Evolutionary conservation across 495 filamentous ascomycete species (phyloP).

Genomic region (Extremus antarcticus): DNA sequence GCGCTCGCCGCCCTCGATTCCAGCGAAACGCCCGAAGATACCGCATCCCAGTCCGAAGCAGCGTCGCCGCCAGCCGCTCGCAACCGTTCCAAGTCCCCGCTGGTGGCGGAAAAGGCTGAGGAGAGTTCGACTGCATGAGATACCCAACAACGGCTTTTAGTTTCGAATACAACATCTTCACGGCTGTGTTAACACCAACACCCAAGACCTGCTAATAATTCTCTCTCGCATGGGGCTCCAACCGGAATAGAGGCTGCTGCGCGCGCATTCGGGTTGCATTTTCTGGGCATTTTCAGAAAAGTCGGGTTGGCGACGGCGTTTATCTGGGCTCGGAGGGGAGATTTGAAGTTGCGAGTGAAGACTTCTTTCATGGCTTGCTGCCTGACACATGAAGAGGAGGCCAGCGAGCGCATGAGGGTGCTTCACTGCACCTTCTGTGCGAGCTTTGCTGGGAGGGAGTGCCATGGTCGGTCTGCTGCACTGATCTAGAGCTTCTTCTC

Average conservation of each 20-base stretch:
- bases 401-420: too few relatives aligned
- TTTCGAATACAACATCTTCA: conserved; percentile 2
- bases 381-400: too few relatives aligned
- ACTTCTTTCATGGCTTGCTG: too few relatives aligned
- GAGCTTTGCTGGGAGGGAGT: too few relatives aligned
- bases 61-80: conserved; percentile 14
- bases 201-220: conserved; percentile 3
- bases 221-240: not conserved
- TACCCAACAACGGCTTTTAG: not conserved
- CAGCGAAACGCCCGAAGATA: conserved; percentile 9
- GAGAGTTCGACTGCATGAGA: conserved; percentile 7
- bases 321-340: not conserved
- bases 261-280: not conserved
- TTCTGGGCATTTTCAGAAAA: not conserved
- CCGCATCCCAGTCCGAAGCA: conserved; percentile 7
- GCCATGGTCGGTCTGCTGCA: too few relatives aligned
- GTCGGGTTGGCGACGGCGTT: not conserved
- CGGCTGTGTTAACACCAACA: conserved; percentile 12
- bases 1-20: conserved; percentile 20
- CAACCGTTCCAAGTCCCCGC: conserved; percentile 16
- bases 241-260: not conserved
- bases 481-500: not conserved
- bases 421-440: too few relatives aligned
- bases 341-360: too few relatives aligned
- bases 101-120: conserved; percentile 4